Percentiles rank a stretch among this genome's conserved stretches.
Evolutionary conservation across 768 basidiomycete genomes (phyloP).

Genomic region (Boletus pseudopeckii): DNA sequence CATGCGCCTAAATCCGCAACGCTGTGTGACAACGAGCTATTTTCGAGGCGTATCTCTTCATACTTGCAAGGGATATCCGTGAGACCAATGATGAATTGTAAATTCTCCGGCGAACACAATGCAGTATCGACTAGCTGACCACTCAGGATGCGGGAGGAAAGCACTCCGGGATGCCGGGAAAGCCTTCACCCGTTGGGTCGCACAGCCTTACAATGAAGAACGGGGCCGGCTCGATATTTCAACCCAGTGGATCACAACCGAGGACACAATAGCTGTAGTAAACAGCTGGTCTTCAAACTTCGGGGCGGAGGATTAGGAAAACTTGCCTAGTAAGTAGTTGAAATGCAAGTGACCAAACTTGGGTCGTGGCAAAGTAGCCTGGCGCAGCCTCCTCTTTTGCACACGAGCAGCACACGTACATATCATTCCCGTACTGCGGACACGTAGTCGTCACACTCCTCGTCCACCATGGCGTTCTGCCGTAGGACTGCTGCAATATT

Average conservation of each 20-base stretch:
- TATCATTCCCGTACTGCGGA: constrained; percentile 3
- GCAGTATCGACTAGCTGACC: no score
- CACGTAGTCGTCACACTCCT: constrained; percentile 11
- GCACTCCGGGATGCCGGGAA: no score
- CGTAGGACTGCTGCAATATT: constrained; percentile 26
- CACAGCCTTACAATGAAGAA: background rate
- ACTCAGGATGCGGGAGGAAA: no score
- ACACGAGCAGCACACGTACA: background rate
- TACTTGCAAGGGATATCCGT: background rate
- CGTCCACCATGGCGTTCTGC: constrained; percentile 28
- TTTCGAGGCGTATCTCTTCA: background rate
- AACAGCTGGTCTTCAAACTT: background rate
- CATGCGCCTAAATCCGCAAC: no score
- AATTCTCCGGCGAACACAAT: no score
- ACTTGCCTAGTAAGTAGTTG: no score
- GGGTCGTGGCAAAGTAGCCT: constrained; percentile 16
- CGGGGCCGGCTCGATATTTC: background rate
- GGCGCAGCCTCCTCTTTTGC: constrained; percentile 6
- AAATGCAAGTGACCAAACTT: background rate
- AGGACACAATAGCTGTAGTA: background rate
- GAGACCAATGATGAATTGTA: no score
- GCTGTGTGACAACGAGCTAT: background rate
- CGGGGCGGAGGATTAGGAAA: background rate
- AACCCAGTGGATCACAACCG: no score
- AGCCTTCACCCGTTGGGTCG: background rate